Base-by-base conservation (phyloP, 192 early-diverging fungal species). In the Backusella circina region DNA sequence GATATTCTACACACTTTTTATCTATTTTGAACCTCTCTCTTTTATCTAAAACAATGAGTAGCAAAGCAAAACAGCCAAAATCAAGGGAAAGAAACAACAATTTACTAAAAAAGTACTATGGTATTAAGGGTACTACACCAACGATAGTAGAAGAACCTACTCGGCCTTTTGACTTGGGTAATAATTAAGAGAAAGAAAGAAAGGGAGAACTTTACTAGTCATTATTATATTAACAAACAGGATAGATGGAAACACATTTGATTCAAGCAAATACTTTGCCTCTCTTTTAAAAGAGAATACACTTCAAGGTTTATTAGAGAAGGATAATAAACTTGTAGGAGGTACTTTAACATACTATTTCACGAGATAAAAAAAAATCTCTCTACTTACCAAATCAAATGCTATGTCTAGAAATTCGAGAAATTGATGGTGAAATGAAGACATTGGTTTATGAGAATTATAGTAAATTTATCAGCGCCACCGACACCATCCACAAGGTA, bases 391-490 rank as follows among this genome's bases (percentile, higher is more conserved):
- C 33, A 35, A 35, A 35, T 3, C 33, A 5, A 2, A 65, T 65
- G 67, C 41, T 74, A 79, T 26, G 13, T 18, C 66, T 71, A 85
- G 93, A 94, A 68, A 91, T 95, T 61, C 88, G 93, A 72, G 89
- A 97, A 70, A 88, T 99, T 69, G 95, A 99, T 79, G 94, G 95
- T 12, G 93, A 96, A 50, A 95, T 97, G 93, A 97, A 99, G 81
- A 97, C 98, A 0, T 87, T 99, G 51, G 96, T 99, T 4, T 99
- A 99, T 79, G 95, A 98, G 84, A 99, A 99, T 87, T 99, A 99
- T 78, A 95, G 88, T 88, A 95, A 97, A 86, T 98, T 99, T 76
- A 95, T 98, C 65, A 93, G 90, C 44, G 97, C 97, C 0, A 95
- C 96, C 1, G 95, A 98, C 69, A 96, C 97, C 1, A 96, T 99